Evolutionary conservation across 1,284 basidiomycete genomes (phyloP), one percentile per base, ranked within the genome.

Genomic region (Austroboletus niveus): DNA sequence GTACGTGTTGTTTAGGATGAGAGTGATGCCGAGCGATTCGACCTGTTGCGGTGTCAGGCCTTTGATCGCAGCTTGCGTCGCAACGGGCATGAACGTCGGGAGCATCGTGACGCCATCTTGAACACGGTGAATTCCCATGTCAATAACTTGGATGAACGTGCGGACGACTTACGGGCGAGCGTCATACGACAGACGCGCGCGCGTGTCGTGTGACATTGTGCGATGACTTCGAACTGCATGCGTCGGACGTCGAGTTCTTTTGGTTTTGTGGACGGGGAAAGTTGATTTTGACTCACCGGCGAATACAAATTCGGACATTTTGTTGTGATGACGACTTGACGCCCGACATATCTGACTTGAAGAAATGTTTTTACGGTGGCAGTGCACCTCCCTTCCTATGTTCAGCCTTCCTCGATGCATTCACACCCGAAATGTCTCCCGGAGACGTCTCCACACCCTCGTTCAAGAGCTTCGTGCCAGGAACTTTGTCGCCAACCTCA

Each of bases 21-120:
- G 75, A 2, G 85, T 87, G 30, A 91, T 76, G 1, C 89, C 91
- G 2, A 92, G 75, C 2, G 84, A 75, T 63, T 92, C 88, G 42
- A 91, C 82, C 68, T 94, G 91, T 49, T 89, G 84, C n/a, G 88
- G 71, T 3, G 89, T 92, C 12, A 94, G 72, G 4, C 90, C 90
- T 67, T 93, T 93, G 63, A 93, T 89, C 2, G 89, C 87, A 24
- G 85, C 90, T 66, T 93, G 91, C 5, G 90, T 93, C 4, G 89
- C 91, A 7, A 93, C 91, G 12, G 92, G 91, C 91, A 93, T 93
- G 63, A 94, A 93, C 0, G 91, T 91, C 0, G 91, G 91, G 10
- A 92, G 72, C 75, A 86, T 81, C 2, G 90, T 93, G 40, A 78
- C 72, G 10, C 87, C 89, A 73, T 93, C 89, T 47, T 29, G 32